Base-by-base conservation (phyloP, 2,329 filamentous ascomycete genomes). In the Apiospora rasikravindrae region DNA sequence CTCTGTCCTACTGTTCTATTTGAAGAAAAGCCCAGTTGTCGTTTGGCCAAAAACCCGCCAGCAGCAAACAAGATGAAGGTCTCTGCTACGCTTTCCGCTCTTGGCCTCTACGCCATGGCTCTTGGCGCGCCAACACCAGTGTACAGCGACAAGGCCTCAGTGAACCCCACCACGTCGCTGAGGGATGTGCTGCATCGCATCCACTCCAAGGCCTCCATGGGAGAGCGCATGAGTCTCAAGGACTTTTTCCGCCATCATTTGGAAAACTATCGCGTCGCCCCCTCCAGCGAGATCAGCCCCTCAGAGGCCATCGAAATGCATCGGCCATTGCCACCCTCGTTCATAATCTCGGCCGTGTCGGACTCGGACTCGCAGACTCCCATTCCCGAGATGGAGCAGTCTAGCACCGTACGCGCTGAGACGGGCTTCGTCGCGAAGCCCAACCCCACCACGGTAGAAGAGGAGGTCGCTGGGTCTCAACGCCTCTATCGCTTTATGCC, bases 341-440 rank as follows among this genome's bases (percentile, higher is more conserved):
- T 71, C 24, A 37, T 73, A 24, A 44, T 71, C 26, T 70, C 72
- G 5, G 26, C 71, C 11, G 53, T 10, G 26, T 69, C n/a, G 33
- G 33, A 37, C 33, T 40, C 33, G 24, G 42, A 44, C n/a, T 64
- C 75, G 73, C 69, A 73, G 72, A 57, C 73, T 72, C 42, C 75
- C 77, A 51, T 77, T 70, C 73, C 76, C 14, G 76, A 79, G 19
- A 40, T 51, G 22, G 68, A 57, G 37, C 68, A 69, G 37, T 78
- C 76, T 24, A 80, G 76, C 69, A 77, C 77, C 66, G 75, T 79
- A 51, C 75, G 72, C 61, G 78, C 77, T 70, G 78, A 80, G 71
- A 79, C 78, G 14, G 75, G 74, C 14, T 77, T 76, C 53, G 73
- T 69, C 16, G 70, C 61, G 13, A 75, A 79, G 33, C 72, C 74